Conservation (phyloP, 139 green algal species). For the Coelastrella sp. region DNA sequence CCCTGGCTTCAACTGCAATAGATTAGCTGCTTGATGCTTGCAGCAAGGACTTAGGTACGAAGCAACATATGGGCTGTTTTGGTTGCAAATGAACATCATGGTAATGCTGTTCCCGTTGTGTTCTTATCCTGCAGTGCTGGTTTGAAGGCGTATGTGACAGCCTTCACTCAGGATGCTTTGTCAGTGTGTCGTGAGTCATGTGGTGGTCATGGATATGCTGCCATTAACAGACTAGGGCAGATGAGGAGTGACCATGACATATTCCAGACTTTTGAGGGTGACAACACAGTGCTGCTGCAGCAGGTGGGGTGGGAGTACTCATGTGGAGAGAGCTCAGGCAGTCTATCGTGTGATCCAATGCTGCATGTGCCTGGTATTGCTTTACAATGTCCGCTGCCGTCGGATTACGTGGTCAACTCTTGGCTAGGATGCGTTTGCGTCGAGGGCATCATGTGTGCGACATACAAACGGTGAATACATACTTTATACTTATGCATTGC, state of each 20-base stretch:
- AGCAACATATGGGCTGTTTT: not conserved
- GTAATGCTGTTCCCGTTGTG: not conserved
- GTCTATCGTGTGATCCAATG: no score
- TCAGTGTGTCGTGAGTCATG: conserved; percentile 78
- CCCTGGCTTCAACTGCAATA: no score
- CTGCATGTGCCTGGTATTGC: no score
- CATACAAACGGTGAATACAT: no score
- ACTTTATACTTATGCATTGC: no score
- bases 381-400: no score
- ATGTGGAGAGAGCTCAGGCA: not conserved
- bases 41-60: no score
- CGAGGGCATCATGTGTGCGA: no score
- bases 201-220: conserved; percentile 86
- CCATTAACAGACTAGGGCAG: conserved; percentile 84
- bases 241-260: conserved; percentile 88
- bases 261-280: conserved; percentile 85
- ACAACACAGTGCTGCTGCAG: conserved; percentile 92
- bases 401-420: no score
- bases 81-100: not conserved
- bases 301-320: conserved; percentile 57
- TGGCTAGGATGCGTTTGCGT: no score
- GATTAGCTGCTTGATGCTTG: no score
- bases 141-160: conserved; percentile 56
- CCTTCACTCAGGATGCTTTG: conserved; percentile 73
- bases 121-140: conserved; percentile 7